A percentile compares a stretch with the other conserved stretches of the same genome.
phyloP scores from a whole-genome alignment of 208 protist species.

The Wallacemonas sp. region DNA sequence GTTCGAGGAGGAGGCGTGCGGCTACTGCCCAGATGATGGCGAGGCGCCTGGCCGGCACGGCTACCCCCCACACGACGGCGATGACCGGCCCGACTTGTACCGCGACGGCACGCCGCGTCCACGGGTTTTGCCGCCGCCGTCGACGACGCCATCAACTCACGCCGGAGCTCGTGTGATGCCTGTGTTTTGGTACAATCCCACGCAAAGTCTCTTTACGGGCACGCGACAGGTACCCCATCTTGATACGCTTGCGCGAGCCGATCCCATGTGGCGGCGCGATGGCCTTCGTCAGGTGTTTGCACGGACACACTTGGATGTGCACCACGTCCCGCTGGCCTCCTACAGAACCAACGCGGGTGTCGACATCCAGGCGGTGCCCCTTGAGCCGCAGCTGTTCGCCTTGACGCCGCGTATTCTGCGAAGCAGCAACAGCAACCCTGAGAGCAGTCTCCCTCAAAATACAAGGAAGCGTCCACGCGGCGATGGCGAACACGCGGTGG shows the following conservation, averaged over 20 bases:
- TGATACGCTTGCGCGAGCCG: neutral
- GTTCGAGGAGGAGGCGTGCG: constrained; percentile 44
- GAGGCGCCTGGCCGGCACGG: neutral
- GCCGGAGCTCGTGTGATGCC: neutral
- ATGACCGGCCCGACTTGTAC: neutral
- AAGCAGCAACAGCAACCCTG: too few species aligned
- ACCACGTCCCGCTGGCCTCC: constrained; percentile 2
- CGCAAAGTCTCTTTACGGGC: constrained; percentile 5
- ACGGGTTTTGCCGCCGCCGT: neutral
- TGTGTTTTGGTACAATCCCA: constrained; percentile 10
- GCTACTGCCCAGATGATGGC: neutral
- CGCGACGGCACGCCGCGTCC: constrained; percentile 11
- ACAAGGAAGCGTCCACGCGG: neutral
- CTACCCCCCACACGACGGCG: neutral
- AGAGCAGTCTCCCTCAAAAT: too few species aligned
- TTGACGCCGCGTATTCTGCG: neutral
- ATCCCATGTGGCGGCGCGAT: neutral
- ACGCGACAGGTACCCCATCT: constrained; percentile 9
- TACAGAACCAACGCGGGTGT: neutral
- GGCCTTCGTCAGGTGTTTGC: neutral
- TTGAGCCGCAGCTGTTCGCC: constrained; percentile 8
- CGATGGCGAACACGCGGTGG: neutral
- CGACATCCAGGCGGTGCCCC: neutral
- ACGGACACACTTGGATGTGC: neutral
- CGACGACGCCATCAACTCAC: neutral